phyloP scores from a whole-genome alignment of 1,284 basidiomycete genomes.

The Fomitopsis schrenkii region DNA sequence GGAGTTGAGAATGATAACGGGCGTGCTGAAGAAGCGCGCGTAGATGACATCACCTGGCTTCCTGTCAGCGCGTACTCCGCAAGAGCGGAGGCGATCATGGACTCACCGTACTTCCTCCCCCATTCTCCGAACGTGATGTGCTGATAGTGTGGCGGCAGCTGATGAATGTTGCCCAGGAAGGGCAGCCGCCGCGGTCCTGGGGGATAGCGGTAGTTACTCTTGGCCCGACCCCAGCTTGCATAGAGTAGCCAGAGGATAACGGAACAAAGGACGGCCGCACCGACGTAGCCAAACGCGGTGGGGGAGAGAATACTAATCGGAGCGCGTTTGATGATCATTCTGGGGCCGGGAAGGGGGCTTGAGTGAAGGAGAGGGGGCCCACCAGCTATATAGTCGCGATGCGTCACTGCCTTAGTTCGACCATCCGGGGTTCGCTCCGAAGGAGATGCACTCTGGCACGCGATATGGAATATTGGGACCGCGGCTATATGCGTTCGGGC shows the following conservation, averaged over 20 bases:
- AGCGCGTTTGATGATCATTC: background rate
- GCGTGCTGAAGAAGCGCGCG: conserved; percentile 14
- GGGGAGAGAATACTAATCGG: background rate
- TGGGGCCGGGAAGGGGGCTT: background rate
- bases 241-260: background rate
- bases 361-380: background rate
- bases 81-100: background rate
- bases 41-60: conserved; percentile 18
- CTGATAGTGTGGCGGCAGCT: conserved; percentile 3
- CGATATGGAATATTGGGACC: background rate
- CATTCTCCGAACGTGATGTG: conserved; percentile 10
- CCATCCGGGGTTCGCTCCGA: background rate
- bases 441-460: background rate
- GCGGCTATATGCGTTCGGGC: background rate
- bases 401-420: background rate
- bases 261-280: background rate
- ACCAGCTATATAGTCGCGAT: background rate
- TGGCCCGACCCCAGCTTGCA: background rate
- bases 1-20: conserved; percentile 18
- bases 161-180: conserved; percentile 4
- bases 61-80: background rate
- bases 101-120: conserved; percentile 20
- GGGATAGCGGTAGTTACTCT: background rate
- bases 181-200: conserved; percentile 1
- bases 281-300: background rate